phyloP scores from a whole-genome alignment of 257 asterid species.

The Ilex aquifolium region DNA sequence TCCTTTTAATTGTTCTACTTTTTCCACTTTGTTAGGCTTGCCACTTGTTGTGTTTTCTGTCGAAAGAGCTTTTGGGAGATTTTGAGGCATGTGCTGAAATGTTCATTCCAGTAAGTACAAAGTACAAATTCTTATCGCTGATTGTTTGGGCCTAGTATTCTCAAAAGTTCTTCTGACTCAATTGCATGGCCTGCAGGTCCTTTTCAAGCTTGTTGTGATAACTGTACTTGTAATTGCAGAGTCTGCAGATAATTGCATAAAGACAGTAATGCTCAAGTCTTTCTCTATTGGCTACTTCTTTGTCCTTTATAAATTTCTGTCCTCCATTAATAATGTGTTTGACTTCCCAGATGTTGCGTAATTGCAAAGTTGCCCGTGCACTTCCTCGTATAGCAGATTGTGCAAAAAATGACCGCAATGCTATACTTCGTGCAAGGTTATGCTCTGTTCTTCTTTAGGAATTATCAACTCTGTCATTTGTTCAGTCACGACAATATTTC shows the following conservation, averaged over 20 bases:
- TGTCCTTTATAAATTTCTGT: constrained; percentile 10
- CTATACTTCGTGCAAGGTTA: constrained; percentile 96
- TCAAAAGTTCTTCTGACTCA: constrained; percentile 3
- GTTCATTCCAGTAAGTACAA: constrained; percentile 89
- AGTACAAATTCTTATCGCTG: constrained; percentile 17
- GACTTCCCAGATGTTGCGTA: constrained; percentile 73
- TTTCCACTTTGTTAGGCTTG: constrained; percentile 52
- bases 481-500: no score
- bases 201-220: constrained; percentile 99
- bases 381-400: constrained; percentile 86
- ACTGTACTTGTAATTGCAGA: constrained; percentile 99
- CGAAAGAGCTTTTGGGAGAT: constrained; percentile 97
- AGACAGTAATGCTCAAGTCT: constrained; percentile 53
- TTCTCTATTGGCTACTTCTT: constrained; percentile 1
- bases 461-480: no score
- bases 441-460: constrained; percentile 6
- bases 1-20: constrained; percentile 7
- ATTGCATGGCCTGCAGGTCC: constrained; percentile 60
- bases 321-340: constrained; percentile 14
- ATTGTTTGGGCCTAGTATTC: no score
- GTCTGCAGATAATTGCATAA: constrained; percentile 98
- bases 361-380: constrained; percentile 91
- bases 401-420: constrained; percentile 91
- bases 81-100: constrained; percentile 95
- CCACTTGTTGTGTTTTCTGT: constrained; percentile 71